phyloP scores from a whole-genome alignment of 768 basidiomycete genomes.

The Lactarius vividus region DNA sequence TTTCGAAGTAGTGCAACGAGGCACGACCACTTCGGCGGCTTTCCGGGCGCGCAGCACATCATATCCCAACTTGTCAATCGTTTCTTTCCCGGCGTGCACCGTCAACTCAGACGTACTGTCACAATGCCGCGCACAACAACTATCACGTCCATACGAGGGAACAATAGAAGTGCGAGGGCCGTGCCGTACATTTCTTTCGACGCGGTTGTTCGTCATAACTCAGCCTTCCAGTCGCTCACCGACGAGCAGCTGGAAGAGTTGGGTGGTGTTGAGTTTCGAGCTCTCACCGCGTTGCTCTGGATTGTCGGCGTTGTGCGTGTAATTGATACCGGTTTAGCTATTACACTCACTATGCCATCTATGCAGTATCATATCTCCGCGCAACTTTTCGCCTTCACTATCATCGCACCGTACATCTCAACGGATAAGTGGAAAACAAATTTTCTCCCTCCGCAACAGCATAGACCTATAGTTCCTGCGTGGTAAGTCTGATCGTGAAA shows the following conservation, averaged over 20 bases:
- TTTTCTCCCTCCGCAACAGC: slow-evolving; percentile 59
- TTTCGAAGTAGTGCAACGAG: slow-evolving; percentile 18
- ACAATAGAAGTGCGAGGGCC: slow-evolving; percentile 42
- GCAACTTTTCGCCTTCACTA: slow-evolving; percentile 66
- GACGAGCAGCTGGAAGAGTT: slow-evolving; percentile 86
- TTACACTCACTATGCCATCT: background rate
- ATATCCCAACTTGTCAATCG: slow-evolving; percentile 47
- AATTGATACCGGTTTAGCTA: background rate
- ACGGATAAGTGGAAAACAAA: slow-evolving; percentile 53
- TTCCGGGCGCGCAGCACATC: slow-evolving; percentile 66
- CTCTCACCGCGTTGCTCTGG: slow-evolving; percentile 77
- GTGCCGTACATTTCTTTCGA: slow-evolving; percentile 87
- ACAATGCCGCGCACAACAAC: slow-evolving; percentile 75
- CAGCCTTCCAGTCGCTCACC: slow-evolving; percentile 63
- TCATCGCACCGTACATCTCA: slow-evolving; percentile 81
- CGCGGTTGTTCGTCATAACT: slow-evolving; percentile 81
- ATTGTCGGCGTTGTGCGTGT: slow-evolving; percentile 66
- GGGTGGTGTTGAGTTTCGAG: slow-evolving; percentile 91
- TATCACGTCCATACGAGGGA: slow-evolving; percentile 45
- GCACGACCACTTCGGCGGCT: slow-evolving; percentile 63
- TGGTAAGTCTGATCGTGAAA: slow-evolving; percentile 49
- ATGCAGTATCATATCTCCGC: slow-evolving; percentile 72
- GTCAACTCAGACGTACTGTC: slow-evolving; percentile 60
- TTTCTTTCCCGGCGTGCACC: slow-evolving; percentile 62
- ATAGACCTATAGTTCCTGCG: slow-evolving; percentile 51